Evolutionary conservation across 805 yeast species (phyloP), one percentile per base, ranked within the genome.

Genomic region (Cyberlindnera maritima): DNA sequence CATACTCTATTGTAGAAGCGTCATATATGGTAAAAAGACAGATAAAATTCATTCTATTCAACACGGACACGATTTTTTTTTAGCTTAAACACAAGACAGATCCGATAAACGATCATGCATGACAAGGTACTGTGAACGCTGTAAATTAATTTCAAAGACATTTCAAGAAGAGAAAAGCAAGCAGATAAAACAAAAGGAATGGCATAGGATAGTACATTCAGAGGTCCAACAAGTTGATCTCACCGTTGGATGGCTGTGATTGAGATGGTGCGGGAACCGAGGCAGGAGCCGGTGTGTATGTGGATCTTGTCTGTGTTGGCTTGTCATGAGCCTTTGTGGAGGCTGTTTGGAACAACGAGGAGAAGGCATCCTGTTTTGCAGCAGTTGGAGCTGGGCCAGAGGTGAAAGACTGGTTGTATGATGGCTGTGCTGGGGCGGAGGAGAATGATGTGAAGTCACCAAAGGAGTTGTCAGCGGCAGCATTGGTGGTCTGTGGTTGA

Each of bases 281-380:
- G 8, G 36, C 33, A 17, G 44, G 43, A 6, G 42, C 47, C n/a
- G 53, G 39, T 15, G 47, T 19, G 15, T 44, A 40, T 20, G 40
- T 8, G 12, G 52, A 18, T 9, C 40, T 13, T 2, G 50, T 33
- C 2, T 32, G 21, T 12, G 42, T 25, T 26, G 49, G 41, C 12
- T 32, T 36, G 2, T 35, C 29, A 26, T 61, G 63, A 3, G 60
- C 58, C 36, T 53, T 50, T 5, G 81, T 66, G 59, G 85, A 81
- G 7, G 95, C 95, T 23, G 79, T 66, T 9, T 79, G 70, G 57
- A 86, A 81, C 53, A 86, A 69, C 3, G 86, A 80, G 20, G 91
- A 83, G 65, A 86, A 86, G 0, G 91, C 85, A 60, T 86, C 94
- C 49, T 70, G 72, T 44, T 69, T 71, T 44, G 75, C 69, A 4